Conservation (phyloP, 148 eudicot species). For the Vaccinium macrocarpon region DNA sequence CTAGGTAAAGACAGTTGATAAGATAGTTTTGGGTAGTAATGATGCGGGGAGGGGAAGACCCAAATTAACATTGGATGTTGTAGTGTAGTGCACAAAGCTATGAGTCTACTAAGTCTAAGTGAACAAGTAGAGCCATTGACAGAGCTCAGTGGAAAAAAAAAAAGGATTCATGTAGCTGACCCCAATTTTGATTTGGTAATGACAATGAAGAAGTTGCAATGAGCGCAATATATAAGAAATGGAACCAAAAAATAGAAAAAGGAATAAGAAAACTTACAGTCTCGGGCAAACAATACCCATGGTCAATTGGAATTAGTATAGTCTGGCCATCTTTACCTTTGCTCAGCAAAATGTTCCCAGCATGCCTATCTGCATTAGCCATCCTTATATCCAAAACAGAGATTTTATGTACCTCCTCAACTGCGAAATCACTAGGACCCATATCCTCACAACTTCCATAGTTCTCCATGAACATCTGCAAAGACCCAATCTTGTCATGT, state of each 20-base stretch:
- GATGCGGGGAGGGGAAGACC: no score
- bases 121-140: no score
- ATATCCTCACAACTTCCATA: conserved; percentile 94
- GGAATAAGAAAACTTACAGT: conserved; percentile 49
- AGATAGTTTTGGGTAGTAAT: no score
- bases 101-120: no score
- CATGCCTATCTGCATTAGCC: conserved; percentile 97
- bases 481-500: conserved; percentile 62
- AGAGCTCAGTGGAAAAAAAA: no score
- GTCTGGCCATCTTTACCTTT: conserved; percentile 64
- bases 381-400: conserved; percentile 85
- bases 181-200: neutral
- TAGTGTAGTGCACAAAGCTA: no score
- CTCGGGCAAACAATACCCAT: conserved; percentile 96
- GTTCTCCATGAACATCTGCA: conserved; percentile 85
- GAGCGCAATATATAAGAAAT: neutral
- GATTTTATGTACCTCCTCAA: conserved; percentile 86
- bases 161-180: no score
- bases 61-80: no score
- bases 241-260: neutral
- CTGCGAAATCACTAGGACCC: conserved; percentile 74
- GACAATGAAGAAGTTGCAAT: neutral
- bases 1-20: no score
- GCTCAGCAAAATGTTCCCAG: conserved; percentile 76
- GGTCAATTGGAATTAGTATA: conserved; percentile 80